Evolutionary conservation across 805 yeast genomes (phyloP), one percentile per base, ranked within the genome.

Genomic region (Myxozyma kluyveri): DNA sequence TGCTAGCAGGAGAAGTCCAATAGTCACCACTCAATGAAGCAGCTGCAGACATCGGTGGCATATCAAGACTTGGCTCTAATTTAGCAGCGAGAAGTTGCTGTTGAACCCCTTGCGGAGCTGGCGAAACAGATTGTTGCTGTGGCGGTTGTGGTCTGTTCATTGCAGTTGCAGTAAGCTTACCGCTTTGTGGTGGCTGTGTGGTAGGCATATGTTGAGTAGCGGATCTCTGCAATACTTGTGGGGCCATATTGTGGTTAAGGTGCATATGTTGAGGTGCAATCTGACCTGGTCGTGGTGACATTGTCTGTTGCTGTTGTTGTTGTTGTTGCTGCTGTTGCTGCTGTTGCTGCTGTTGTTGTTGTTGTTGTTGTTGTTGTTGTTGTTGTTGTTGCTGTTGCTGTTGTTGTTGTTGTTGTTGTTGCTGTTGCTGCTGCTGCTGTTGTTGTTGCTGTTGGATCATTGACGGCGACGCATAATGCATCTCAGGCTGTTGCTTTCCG

Each of bases 1-100:
- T 49, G 33, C 53, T 49, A 14, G 38, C 49, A 6, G 53, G 53
- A 38, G 49, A 45, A 3, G 53, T 35, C 53, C 53, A 49, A 32
- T 38, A 49, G 21, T 44, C 53, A 24, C 38, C 36, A 18, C 22
- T 41, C n/a, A 41, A 9, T 14, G 27, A 31, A n/a, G n/a, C n/a
- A n/a, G n/a, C n/a, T n/a, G n/a, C n/a, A 9, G 33, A 14, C 17
- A 23, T 45, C 17, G 39, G 23, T n/a, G 22, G 36, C 3, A 35
- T 33, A 26, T 43, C 45, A 17, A 49, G 12, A 17, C 39, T 45
- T n/a, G 49, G 33, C 19, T 49, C 53, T 7, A 17, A 42, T 31
- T 49, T 49, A 31, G 41, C 14, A 3, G 23, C 17, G 10, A 32
- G 18, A 19, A n/a, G 37, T 26, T 37, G 32, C 47, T 29, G 2